A percentile compares a stretch with the other conserved stretches of the same genome.
Conservation (phyloP, 306 rosid genomes). For the Pachyrhizus erosus region DNA sequence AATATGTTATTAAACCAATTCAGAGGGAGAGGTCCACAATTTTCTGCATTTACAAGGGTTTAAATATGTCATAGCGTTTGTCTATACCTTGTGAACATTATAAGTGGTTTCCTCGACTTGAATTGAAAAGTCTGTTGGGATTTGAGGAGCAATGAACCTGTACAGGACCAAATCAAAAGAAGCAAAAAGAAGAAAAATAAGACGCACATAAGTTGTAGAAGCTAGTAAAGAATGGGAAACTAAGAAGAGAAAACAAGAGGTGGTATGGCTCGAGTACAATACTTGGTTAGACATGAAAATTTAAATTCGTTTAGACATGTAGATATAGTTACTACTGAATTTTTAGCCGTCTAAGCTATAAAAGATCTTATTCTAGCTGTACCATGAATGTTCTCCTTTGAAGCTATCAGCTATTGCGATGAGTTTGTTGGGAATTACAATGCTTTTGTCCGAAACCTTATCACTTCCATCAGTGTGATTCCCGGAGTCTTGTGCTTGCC, state of each 20-base stretch:
- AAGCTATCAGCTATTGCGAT: conserved; percentile 57
- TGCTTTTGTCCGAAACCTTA: conserved; percentile 62
- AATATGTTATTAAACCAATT: conserved; percentile 15
- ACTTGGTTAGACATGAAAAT: conserved; percentile 25
- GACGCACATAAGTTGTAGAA: background rate
- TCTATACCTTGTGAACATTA: conserved; percentile 85
- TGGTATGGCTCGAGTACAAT: no score
- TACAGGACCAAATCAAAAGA: conserved; percentile 39
- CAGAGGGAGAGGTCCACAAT: conserved; percentile 11
- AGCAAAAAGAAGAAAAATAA: background rate
- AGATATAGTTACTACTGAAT: background rate
- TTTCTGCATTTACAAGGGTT: conserved; percentile 16
- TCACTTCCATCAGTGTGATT: conserved; percentile 49
- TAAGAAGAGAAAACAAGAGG: conserved; percentile 3
- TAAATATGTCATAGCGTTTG: conserved; percentile 19
- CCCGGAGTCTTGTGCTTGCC: conserved; percentile 42
- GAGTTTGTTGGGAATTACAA: conserved; percentile 66
- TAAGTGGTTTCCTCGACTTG: conserved; percentile 74
- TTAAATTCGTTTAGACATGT: conserved; percentile 4
- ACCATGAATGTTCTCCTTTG: conserved; percentile 69
- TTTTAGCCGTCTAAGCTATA: conserved; percentile 19
- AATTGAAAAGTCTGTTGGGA: conserved; percentile 79
- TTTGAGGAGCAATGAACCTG: conserved; percentile 86
- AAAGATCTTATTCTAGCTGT: conserved; percentile 26
- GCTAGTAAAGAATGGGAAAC: conserved; percentile 17